Evolutionary conservation across 768 basidiomycete species (phyloP), one percentile per base, ranked within the genome.

Genomic region (Phaffia tasmanica): DNA sequence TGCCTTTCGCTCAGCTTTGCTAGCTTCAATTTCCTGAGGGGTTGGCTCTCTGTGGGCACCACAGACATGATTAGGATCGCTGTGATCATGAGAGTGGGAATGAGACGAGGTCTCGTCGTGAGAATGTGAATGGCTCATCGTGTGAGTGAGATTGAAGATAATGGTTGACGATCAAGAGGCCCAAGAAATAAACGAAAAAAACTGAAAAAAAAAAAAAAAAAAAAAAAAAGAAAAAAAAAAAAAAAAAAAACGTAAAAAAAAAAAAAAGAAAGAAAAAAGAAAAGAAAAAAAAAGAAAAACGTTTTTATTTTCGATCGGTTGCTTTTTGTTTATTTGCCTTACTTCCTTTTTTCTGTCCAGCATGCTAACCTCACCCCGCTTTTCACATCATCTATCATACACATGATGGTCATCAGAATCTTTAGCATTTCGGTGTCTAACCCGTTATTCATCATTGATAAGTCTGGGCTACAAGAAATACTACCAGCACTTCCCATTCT

Each of bases 271-370:
- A 5, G 21, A n/a, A 35, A 11, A 57, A 57, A 18, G n/a, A 35
- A 19, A 55, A 55, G n/a, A 35, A 57, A 35, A 29, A 9, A 21
- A 57, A 16, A 27, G 7, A 57, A n/a, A 29, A 35, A 15, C 16
- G 6, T 9, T 21, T 30, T 1, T 29, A 19, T 11, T 15, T 49
- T 3, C 50, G 9, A 18, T 21, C 15, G 1, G 27, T n/a, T 32
- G 1, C 23, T 16, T n/a, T 11, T 46, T 15, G 25, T 3, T 2
- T 27, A 61, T 57, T 42, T 68, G 25, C 42, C 62, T 53, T 57
- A 29, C 11, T 32, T 68, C 25, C 59, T 65, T 35, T 46, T 18
- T 53, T 54, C 64, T 42, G 65, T 87, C 42, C 21, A 67, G 66
- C 27, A n/a, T n/a, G 8, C 25, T 57, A 14, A n/a, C 53, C 16